Evolutionary conservation across 2,329 filamentous ascomycete species (phyloP).

Genomic region (Colletotrichum sp.): DNA sequence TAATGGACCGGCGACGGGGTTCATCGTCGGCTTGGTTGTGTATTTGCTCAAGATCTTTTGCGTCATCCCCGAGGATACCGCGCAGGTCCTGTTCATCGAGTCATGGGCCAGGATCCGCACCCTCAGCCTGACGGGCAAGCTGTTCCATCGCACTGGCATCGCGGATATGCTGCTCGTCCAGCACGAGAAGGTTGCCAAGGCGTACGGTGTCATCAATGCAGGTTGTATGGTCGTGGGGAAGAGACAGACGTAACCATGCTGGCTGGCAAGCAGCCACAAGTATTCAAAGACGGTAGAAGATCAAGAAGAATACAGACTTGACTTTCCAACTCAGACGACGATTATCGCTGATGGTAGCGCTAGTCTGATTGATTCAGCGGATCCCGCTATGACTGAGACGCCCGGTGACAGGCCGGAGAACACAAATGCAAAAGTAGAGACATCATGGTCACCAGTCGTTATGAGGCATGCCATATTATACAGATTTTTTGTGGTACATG

Average conservation of each 20-base stretch:
- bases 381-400: not conserved
- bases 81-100: constrained; percentile 86
- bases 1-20: constrained; percentile 88
- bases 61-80: constrained; percentile 54
- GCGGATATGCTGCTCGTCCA: constrained; percentile 85
- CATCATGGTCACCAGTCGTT: not conserved
- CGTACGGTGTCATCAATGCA: constrained; percentile 42
- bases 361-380: no score
- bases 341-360: no score
- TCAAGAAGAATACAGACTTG: not conserved
- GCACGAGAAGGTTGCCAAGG: constrained; percentile 68
- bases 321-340: not conserved
- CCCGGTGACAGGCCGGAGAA: not conserved
- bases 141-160: constrained; percentile 68
- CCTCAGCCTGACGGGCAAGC: constrained; percentile 82
- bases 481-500: constrained; percentile 16
- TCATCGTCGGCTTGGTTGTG: constrained; percentile 68
- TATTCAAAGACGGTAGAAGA: not conserved
- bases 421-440: not conserved
- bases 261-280: not conserved
- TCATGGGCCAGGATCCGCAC: constrained; percentile 87
- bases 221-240: constrained; percentile 39
- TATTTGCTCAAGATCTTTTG: constrained; percentile 52
- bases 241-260: not conserved
- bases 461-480: constrained; percentile 22